Evolutionary conservation across 352 stramenopile genomes (phyloP), one percentile per base, ranked within the genome.

Genomic region (Globisporangium okanoganense): DNA sequence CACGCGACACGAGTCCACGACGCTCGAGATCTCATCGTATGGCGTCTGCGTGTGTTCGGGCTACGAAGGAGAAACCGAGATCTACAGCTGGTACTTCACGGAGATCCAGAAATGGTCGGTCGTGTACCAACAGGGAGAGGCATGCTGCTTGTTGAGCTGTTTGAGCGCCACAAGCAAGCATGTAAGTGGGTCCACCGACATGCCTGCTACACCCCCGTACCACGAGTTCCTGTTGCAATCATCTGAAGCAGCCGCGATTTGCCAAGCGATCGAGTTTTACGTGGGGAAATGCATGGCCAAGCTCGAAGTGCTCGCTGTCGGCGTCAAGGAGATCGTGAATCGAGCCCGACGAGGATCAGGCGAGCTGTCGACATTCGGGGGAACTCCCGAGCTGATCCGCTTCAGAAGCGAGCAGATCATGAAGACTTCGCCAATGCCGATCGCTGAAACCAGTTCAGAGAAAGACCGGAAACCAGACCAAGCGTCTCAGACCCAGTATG

Each of bases 211-310:
- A 3, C n/a, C 31, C 18, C 35, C n/a, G 16, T 77, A 71, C 36
- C 61, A 82, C 24, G 62, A 87, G 13, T 88, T 85, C 55, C 59
- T 92, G 6, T 76, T 92, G 10, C 80, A 86, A 12, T 84, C 83
- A 22, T 3, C 67, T 2, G 78, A 90, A 2, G 78, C 81, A 2
- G 62, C 73, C 0, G 48, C 49, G 5, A 77, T 92, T 8, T 92
- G 83, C 60, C 72, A 79, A 24, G 71, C 71, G 7, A 90, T 92
- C 56, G 83, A 92, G 59, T 92, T 92, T 40, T 89, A 89, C 41
- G 81, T 92, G 3, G 76, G 79, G 0, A 87, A 87, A 25, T 92
- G 83, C 60, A 88, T 92, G 75, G 79, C 79, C 6, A 92, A 92
- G 36, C 56, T 90, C 14, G 80, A 92, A 44, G 67, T 85, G 0